Evolutionary conservation across 306 rosid genomes (phyloP).

Genomic region (Vigna hirtella): DNA sequence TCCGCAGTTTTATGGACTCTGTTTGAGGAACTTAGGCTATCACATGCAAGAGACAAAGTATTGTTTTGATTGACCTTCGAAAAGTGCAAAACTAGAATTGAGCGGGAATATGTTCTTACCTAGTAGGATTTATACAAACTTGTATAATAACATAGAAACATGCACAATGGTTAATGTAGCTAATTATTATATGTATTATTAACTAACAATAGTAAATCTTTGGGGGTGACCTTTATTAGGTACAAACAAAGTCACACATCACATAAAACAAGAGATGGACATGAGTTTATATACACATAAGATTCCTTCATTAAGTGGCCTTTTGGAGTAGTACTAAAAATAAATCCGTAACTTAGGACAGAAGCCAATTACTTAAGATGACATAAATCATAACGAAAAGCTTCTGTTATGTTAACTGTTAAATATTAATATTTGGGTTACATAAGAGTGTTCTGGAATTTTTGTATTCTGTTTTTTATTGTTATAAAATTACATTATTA

Average conservation of each 20-base stretch:
- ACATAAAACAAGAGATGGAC: too few relatives aligned
- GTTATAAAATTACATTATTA: neutral
- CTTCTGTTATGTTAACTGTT: neutral
- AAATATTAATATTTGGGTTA: neutral
- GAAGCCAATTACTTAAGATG: neutral
- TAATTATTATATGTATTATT: neutral
- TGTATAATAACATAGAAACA: neutral
- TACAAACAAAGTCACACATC: too few relatives aligned
- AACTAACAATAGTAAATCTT: neutral
- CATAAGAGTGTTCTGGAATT: neutral
- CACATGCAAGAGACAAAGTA: neutral
- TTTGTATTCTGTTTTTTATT: neutral
- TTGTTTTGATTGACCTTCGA: constrained; percentile 1
- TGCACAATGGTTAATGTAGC: neutral
- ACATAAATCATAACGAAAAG: neutral
- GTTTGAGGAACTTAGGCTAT: neutral
- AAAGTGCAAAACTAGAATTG: neutral
- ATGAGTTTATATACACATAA: too few relatives aligned
- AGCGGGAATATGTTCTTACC: neutral
- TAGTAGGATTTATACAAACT: neutral
- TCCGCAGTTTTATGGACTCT: neutral
- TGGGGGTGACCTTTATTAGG: neutral
- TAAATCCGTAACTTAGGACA: neutral
- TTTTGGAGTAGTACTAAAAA: too few relatives aligned
- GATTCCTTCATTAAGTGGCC: too few relatives aligned